Evolutionary conservation across 257 asterid species (phyloP).

Genomic region (Mentha longifolia): DNA sequence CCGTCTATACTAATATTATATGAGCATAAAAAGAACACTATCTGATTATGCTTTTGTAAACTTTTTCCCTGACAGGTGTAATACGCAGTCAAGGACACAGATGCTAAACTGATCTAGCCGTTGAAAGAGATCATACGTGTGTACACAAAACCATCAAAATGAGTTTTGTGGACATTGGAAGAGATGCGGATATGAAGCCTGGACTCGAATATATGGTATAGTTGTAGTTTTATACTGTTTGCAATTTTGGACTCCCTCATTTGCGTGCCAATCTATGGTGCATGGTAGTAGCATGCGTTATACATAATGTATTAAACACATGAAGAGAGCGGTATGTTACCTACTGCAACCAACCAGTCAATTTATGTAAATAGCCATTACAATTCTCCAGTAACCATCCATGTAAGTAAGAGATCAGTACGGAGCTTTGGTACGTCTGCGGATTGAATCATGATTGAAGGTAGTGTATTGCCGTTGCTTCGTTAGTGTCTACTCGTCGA

Average conservation of each 20-base stretch:
- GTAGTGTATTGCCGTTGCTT: slow-evolving; percentile 4
- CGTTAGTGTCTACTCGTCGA: not conserved
- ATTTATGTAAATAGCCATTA: slow-evolving; percentile 9
- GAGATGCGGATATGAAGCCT: not conserved
- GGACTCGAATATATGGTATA: not conserved
- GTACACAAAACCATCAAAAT: not conserved
- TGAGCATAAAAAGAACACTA: not conserved
- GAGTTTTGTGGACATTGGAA: not conserved
- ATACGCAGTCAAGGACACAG: slow-evolving; percentile 1
- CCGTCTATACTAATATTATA: not conserved
- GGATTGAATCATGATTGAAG: not conserved
- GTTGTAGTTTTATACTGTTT: slow-evolving; percentile 12
- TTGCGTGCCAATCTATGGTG: slow-evolving; percentile 14
- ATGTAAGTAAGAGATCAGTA: slow-evolving; percentile 1
- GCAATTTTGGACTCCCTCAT: not conserved
- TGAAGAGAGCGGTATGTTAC: not conserved
- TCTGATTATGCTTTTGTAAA: not conserved
- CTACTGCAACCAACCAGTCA: slow-evolving; percentile 3
- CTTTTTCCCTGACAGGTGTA: not conserved
- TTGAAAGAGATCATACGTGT: not conserved
- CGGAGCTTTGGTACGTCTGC: not conserved
- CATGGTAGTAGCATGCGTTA: slow-evolving; percentile 4
- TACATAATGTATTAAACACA: not conserved
- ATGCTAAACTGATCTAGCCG: not conserved
- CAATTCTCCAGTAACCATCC: not conserved